These are phyloP conservation scores for Dioscorea zingiberensis DNA, from an alignment of 106 monocot genomes.

Conservation along the genomic window DNA sequence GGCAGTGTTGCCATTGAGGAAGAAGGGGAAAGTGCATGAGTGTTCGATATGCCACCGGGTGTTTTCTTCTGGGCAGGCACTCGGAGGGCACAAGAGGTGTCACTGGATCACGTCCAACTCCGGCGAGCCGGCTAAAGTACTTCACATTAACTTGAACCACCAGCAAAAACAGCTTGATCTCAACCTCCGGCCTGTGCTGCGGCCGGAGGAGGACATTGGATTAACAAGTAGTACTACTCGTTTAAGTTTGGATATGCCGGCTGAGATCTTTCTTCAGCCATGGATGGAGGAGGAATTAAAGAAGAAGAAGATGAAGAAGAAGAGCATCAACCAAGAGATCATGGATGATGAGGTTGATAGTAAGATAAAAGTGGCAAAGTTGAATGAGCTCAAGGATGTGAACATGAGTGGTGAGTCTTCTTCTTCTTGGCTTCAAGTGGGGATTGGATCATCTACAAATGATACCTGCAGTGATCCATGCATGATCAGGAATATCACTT, in stretches of 20 bases:
- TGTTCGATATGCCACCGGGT: slow-evolving; percentile 63
- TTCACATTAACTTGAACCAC: slow-evolving; percentile 11
- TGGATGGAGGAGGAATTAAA: no score
- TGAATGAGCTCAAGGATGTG: slow-evolving; percentile 66
- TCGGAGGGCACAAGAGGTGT: slow-evolving; percentile 61
- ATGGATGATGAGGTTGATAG: slow-evolving; percentile 41
- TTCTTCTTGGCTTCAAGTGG: slow-evolving; percentile 71
- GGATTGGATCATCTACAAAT: slow-evolving; percentile 35
- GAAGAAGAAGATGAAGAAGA: no score
- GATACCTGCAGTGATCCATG: background rate
- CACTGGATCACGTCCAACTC: slow-evolving; percentile 45
- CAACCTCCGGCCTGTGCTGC: slow-evolving; percentile 44
- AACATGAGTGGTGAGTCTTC: slow-evolving; percentile 17
- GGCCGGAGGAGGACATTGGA: slow-evolving; percentile 3
- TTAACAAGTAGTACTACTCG: no score
- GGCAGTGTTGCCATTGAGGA: slow-evolving; percentile 16
- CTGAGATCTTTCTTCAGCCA: slow-evolving; percentile 24
- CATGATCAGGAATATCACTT: no score
- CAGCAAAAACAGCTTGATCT: slow-evolving; percentile 26
- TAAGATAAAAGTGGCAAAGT: slow-evolving; percentile 35
- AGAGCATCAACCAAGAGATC: background rate
- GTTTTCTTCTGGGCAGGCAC: slow-evolving; percentile 69
- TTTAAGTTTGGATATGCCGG: slow-evolving; percentile 21
- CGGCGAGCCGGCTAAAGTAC: slow-evolving; percentile 15
- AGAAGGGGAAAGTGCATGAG: slow-evolving; percentile 63